Conservation (phyloP, 2,329 filamentous ascomycete genomes). For the Fusarium sp. region DNA sequence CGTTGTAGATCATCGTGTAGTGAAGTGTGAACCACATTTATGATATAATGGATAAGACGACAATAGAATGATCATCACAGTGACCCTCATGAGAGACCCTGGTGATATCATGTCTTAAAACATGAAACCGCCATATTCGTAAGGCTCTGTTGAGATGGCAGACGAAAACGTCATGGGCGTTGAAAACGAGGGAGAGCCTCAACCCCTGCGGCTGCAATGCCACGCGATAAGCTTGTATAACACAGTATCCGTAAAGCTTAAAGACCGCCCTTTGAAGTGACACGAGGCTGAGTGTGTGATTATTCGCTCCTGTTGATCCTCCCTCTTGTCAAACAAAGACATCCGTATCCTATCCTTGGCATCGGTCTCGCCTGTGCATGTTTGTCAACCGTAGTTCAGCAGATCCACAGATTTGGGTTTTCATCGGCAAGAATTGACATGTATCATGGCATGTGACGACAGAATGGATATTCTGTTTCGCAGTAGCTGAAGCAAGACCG, state of each 20-base stretch:
- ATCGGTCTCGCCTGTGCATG: slow-evolving; percentile 32
- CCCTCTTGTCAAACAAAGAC: slow-evolving; percentile 13
- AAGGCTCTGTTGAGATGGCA: slow-evolving; percentile 12
- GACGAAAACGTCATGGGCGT: slow-evolving; percentile 29
- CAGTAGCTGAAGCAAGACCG: not conserved
- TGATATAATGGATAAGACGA: slow-evolving; percentile 30
- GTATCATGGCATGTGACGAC: slow-evolving; percentile 30
- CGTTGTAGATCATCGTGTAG: not conserved
- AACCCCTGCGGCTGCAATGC: slow-evolving; percentile 31
- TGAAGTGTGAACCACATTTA: slow-evolving; percentile 31
- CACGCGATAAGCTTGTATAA: slow-evolving; percentile 33
- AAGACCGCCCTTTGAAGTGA: slow-evolving; percentile 19
- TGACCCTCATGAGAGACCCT: slow-evolving; percentile 8
- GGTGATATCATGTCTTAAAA: slow-evolving; percentile 35
- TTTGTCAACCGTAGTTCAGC: not conserved
- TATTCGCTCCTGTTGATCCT: not conserved
- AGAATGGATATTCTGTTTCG: slow-evolving; percentile 11
- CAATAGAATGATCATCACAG: slow-evolving; percentile 17
- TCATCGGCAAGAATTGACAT: slow-evolving; percentile 19
- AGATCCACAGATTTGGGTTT: slow-evolving; percentile 44
- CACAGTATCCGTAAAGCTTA: not conserved
- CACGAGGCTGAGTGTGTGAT: slow-evolving; percentile 18
- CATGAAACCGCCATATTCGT: slow-evolving; percentile 35
- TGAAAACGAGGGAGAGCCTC: slow-evolving; percentile 12
- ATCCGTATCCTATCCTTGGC: slow-evolving; percentile 33